Evolutionary conservation across 2,329 filamentous ascomycete genomes (phyloP).

Genomic region (Cadophora gregata): DNA sequence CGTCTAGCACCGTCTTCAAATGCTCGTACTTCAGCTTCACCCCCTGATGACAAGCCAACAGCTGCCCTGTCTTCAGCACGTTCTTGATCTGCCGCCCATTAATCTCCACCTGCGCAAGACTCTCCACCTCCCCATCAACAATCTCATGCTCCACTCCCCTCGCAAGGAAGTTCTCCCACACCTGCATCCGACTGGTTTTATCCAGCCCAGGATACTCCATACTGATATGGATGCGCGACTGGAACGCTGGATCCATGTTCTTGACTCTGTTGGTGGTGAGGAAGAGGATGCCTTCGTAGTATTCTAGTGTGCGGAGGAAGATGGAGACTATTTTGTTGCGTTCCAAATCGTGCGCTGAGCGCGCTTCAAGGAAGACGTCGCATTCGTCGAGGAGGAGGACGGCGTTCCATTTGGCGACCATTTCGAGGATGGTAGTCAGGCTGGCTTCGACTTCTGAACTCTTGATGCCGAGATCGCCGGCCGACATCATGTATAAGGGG

Average conservation of each 20-base stretch:
- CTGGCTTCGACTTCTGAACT: constrained; percentile 54
- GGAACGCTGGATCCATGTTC: constrained; percentile 45
- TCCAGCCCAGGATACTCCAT: constrained; percentile 39
- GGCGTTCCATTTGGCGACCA: constrained; percentile 75
- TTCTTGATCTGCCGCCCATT: constrained; percentile 48
- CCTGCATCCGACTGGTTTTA: constrained; percentile 30
- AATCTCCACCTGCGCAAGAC: constrained; percentile 35
- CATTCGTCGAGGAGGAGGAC: constrained; percentile 76
- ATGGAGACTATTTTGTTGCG: constrained; percentile 50
- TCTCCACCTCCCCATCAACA: constrained; percentile 30
- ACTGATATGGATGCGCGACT: constrained; percentile 44
- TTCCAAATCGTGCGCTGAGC: constrained; percentile 44
- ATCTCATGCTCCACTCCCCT: constrained; percentile 36
- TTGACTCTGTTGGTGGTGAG: constrained; percentile 47
- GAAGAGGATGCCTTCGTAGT: constrained; percentile 49
- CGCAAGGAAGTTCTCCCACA: constrained; percentile 38
- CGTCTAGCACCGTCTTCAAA: constrained; percentile 23
- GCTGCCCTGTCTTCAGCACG: constrained; percentile 41
- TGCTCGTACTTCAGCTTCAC: constrained; percentile 18
- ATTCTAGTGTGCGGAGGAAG: constrained; percentile 47
- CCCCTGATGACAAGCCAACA: constrained; percentile 25
- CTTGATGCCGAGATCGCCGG: constrained; percentile 24
- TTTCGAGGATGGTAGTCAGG: constrained; percentile 70
- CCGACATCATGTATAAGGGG: constrained; percentile 45
- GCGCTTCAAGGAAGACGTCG: constrained; percentile 59